Conservation (phyloP, 352 stramenopile species). For the Pythium sp. region DNA sequence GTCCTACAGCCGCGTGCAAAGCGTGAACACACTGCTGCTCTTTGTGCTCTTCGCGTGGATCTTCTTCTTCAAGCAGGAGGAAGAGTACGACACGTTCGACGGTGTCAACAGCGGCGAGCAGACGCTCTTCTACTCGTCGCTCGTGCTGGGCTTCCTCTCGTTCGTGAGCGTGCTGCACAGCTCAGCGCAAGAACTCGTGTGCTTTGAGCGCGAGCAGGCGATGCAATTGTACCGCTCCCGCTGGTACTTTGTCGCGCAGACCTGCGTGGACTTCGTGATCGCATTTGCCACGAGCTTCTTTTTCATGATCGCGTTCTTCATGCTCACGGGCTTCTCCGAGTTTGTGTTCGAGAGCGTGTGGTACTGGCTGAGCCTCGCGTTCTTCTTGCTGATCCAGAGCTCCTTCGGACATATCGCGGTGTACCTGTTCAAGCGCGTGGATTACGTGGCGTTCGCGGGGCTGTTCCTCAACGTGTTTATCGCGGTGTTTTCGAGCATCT, state of each 20-base stretch:
- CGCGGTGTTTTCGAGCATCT: slow-evolving; percentile 16
- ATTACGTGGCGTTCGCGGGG: slow-evolving; percentile 13
- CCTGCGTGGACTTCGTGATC: slow-evolving; percentile 45
- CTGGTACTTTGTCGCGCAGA: slow-evolving; percentile 53
- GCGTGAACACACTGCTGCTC: slow-evolving; percentile 36
- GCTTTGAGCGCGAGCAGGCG: slow-evolving; percentile 79
- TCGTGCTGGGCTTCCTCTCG: slow-evolving; percentile 60
- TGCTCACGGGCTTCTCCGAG: slow-evolving; percentile 22
- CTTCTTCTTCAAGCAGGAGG: slow-evolving; percentile 5
- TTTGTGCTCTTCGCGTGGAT: slow-evolving; percentile 39
- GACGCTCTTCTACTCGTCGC: slow-evolving; percentile 65
- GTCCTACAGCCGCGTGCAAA: slow-evolving; percentile 3
- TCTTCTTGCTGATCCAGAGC: slow-evolving; percentile 15
- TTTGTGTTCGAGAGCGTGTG: background rate
- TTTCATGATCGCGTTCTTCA: slow-evolving; percentile 27
- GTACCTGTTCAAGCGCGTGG: slow-evolving; percentile 13
- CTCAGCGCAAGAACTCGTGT: slow-evolving; percentile 61
- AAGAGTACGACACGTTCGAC: slow-evolving; percentile 23
- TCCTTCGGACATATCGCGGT: slow-evolving; percentile 9
- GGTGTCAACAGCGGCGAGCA: slow-evolving; percentile 31
- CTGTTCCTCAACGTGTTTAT: slow-evolving; percentile 8
- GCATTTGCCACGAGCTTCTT: slow-evolving; percentile 17
- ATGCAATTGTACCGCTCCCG: slow-evolving; percentile 63
- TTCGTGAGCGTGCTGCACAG: slow-evolving; percentile 56
- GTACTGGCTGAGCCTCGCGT: slow-evolving; percentile 20